These are phyloP conservation scores for Aspergillus uvarum DNA, from an alignment of 2,329 filamentous ascomycete genomes.

Conservation along the genomic window DNA sequence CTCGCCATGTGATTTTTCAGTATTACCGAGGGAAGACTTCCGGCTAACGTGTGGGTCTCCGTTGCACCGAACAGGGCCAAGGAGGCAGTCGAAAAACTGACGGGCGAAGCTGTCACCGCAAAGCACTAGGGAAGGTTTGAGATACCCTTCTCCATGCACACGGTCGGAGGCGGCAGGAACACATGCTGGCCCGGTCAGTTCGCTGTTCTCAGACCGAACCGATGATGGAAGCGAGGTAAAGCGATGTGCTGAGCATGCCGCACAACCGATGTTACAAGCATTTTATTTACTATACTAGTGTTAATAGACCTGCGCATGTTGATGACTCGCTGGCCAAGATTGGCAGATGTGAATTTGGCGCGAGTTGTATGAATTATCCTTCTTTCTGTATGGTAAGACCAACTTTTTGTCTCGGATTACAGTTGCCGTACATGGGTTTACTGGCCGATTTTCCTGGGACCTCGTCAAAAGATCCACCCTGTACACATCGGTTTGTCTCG, in stretches of 20 bases:
- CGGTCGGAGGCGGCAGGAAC: not conserved
- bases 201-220: not conserved
- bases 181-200: not conserved
- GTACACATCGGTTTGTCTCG: no score
- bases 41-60: slow-evolving; percentile 33
- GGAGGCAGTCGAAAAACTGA: slow-evolving; percentile 64
- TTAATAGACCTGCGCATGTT: not conserved
- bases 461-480: no score
- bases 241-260: slow-evolving; percentile 2
- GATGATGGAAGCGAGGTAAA: not conserved
- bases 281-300: slow-evolving; percentile 1
- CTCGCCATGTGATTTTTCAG: slow-evolving; percentile 21
- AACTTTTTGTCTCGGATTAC: no score
- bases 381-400: not conserved
- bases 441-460: no score
- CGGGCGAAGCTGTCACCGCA: slow-evolving; percentile 62
- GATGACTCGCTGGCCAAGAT: not conserved
- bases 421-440: no score
- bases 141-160: slow-evolving; percentile 37
- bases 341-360: not conserved
- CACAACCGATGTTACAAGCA: not conserved
- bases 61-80: slow-evolving; percentile 54
- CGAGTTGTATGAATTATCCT: not conserved
- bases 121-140: slow-evolving; percentile 59
- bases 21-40: slow-evolving; percentile 24